phyloP scores from a whole-genome alignment of 257 asterid genomes.

The Mitragyna speciosa region DNA sequence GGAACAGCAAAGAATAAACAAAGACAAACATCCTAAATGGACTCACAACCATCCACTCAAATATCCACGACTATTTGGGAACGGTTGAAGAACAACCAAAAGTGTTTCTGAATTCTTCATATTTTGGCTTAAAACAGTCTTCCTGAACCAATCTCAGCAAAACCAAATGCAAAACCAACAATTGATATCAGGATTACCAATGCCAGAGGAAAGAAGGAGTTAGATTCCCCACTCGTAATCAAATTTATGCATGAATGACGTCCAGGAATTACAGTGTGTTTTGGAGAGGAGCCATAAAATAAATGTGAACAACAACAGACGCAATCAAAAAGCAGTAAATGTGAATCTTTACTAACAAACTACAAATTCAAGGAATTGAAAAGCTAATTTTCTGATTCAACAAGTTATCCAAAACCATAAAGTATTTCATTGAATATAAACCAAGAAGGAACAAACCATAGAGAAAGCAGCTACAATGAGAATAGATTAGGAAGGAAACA shows the following conservation, averaged over 20 bases:
- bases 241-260: not conserved
- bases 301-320: not conserved
- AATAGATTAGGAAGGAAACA: not conserved
- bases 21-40: not conserved
- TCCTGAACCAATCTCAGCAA: not conserved
- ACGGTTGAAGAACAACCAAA: no score
- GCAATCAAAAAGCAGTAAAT: not conserved
- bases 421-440: no score
- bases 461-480: not conserved
- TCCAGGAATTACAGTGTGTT: not conserved
- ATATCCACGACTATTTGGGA: no score
- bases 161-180: not conserved
- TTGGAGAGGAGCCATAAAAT: not conserved
- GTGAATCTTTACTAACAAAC: not conserved
- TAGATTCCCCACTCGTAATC: not conserved
- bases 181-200: no score
- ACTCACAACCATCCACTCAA: not conserved
- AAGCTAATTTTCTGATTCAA: not conserved
- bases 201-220: not conserved
- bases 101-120: not conserved
- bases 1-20: not conserved
- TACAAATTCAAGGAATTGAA: not conserved
- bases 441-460: not conserved
- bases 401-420: not conserved
- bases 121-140: not conserved